These are phyloP conservation scores for Zymoseptoria passerinii DNA, from an alignment of 2,329 filamentous ascomycete genomes.

Conservation along the genomic window DNA sequence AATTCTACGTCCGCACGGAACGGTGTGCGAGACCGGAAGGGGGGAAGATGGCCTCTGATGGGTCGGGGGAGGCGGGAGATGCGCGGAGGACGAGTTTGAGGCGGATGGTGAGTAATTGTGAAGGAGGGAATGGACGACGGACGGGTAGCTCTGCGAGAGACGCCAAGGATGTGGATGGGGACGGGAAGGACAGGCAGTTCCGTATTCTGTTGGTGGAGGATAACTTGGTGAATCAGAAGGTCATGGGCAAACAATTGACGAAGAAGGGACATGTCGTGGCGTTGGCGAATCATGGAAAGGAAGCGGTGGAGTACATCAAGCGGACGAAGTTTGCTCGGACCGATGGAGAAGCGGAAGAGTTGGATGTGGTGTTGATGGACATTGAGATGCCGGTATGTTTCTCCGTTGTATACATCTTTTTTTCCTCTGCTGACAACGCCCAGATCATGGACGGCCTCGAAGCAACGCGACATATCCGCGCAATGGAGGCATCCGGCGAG, in stretches of 20 bases:
- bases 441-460: conserved; percentile 25
- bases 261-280: conserved; percentile 16
- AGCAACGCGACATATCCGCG: conserved; percentile 19
- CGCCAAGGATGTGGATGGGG: no score
- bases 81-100: not conserved
- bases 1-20: conserved; percentile 62
- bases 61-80: not conserved
- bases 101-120: not conserved
- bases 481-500: conserved; percentile 3
- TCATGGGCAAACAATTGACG: conserved; percentile 18
- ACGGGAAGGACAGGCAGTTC: conserved; percentile 21
- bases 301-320: conserved; percentile 20
- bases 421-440: not conserved
- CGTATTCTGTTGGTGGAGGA: conserved; percentile 25
- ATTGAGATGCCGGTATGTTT: conserved; percentile 24
- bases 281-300: conserved; percentile 23
- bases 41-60: not conserved
- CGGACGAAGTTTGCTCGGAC: not conserved
- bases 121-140: not conserved
- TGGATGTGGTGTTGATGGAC: conserved; percentile 25
- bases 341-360: not conserved
- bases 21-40: conserved; percentile 33
- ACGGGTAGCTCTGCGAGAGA: not conserved
- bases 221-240: conserved; percentile 30
- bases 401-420: not conserved